Evolutionary conservation across 495 filamentous ascomycete species (phyloP).

Genomic region (Physcia stellaris): DNA sequence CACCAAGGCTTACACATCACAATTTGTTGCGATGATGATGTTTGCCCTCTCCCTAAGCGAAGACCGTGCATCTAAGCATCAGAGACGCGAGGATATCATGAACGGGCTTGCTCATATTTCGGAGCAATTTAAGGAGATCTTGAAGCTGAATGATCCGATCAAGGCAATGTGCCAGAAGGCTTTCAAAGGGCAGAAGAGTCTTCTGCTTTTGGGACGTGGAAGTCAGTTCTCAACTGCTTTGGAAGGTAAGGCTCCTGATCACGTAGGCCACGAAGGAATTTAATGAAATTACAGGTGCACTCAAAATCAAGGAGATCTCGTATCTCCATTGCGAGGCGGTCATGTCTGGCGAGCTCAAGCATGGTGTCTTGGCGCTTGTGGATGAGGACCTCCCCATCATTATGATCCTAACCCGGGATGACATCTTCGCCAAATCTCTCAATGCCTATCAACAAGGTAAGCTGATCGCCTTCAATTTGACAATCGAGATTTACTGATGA

Average conservation of each 20-base stretch:
- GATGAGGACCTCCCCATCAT: conserved; percentile 98
- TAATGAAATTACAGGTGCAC: conserved; percentile 42
- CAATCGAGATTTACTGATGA: neutral
- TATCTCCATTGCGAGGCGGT: conserved; percentile 99
- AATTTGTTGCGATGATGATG: conserved; percentile 99
- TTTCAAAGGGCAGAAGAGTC: conserved; percentile 93
- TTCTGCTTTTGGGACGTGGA: conserved; percentile 85
- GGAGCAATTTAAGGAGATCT: conserved; percentile 77
- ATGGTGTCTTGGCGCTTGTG: conserved; percentile 91
- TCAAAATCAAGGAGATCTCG: conserved; percentile 99
- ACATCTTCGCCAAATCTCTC: conserved; percentile 90
- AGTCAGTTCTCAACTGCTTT: conserved; percentile 94
- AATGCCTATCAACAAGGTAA: conserved; percentile 97
- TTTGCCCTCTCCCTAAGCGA: conserved; percentile 92
- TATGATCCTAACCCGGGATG: conserved; percentile 95
- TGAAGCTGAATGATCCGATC: conserved; percentile 83
- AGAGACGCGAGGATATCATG: conserved; percentile 93
- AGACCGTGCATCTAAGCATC: conserved; percentile 86
- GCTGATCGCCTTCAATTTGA: conserved; percentile 14
- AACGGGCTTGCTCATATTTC: conserved; percentile 79
- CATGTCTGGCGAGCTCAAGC: conserved; percentile 98
- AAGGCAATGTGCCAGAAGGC: conserved; percentile 80
- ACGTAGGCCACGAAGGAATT: too few relatives aligned
- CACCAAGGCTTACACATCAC: conserved; percentile 97
- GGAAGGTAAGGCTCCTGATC: conserved; percentile 66